Conservation (phyloP, 305 asterid genomes). For the Rubia tinctorum region DNA sequence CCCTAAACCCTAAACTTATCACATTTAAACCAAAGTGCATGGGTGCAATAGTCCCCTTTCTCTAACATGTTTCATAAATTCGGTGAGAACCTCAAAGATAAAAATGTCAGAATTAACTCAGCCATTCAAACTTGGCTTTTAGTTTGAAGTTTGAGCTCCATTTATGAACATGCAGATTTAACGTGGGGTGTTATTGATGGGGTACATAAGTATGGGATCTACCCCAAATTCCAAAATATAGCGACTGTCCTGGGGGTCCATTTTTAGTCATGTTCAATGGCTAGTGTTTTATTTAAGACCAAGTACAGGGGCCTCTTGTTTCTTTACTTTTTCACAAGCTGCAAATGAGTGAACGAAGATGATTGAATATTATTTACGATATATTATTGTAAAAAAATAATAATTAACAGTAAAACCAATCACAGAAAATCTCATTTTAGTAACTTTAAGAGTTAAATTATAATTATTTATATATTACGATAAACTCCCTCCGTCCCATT, state of each 20-base stretch:
- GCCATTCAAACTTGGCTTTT: neutral
- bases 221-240: neutral
- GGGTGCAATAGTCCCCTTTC: neutral
- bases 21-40: neutral
- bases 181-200: slow-evolving; percentile 2
- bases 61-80: too few species aligned
- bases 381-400: too few species aligned
- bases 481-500: too few species aligned
- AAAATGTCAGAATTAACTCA: neutral
- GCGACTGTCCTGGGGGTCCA: slow-evolving; percentile 1
- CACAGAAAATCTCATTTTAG: too few species aligned
- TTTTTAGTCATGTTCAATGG: neutral
- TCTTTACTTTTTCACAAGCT: neutral
- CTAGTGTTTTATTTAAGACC: neutral
- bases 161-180: neutral
- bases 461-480: too few species aligned
- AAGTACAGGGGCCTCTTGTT: neutral
- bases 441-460: too few species aligned
- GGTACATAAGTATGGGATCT: neutral
- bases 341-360: too few species aligned
- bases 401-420: too few species aligned
- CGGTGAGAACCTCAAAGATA: neutral
- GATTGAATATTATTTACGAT: too few species aligned
- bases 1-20: too few species aligned
- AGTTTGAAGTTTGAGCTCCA: neutral